Evolutionary conservation across 2,329 filamentous ascomycete species (phyloP).

Genomic region (Ceratocystis cacaofunesta): DNA sequence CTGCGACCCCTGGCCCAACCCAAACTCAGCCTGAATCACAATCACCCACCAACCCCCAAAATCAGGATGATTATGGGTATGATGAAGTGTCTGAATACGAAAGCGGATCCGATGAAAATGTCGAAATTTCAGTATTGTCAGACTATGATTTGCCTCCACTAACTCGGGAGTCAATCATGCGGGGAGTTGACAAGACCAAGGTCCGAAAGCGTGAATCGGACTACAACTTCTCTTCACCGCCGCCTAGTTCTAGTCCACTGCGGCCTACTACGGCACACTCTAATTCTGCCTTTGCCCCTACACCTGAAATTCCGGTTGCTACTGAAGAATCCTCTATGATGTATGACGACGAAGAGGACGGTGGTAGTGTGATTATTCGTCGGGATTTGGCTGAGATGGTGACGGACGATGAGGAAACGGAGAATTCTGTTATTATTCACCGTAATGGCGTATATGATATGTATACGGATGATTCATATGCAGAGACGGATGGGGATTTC

Average conservation of each 20-base stretch:
- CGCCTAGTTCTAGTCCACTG: constrained; percentile 42
- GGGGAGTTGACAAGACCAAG: constrained; percentile 60
- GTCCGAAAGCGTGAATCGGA: constrained; percentile 43
- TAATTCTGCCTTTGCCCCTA: constrained; percentile 33
- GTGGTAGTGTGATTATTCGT: constrained; percentile 52
- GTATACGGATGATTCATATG: constrained; percentile 30
- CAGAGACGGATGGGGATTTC: constrained; percentile 29
- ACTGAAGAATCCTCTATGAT: constrained; percentile 52
- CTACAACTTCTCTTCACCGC: constrained; percentile 48
- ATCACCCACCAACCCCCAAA: not conserved
- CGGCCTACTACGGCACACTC: constrained; percentile 29
- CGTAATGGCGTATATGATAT: constrained; percentile 19
- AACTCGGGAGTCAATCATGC: constrained; percentile 83
- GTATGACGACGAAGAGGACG: constrained; percentile 39
- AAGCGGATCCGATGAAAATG: constrained; percentile 21
- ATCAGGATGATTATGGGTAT: constrained; percentile 9
- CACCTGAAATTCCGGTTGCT: constrained; percentile 79
- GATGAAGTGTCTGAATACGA: constrained; percentile 10
- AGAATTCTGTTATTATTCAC: constrained; percentile 16
- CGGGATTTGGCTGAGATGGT: constrained; percentile 43
- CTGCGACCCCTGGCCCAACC: constrained; percentile 4
- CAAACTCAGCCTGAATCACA: not conserved
- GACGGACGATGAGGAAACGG: constrained; percentile 29
- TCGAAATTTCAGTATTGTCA: constrained; percentile 43
- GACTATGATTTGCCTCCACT: constrained; percentile 61